Base-by-base conservation (phyloP, 2,329 filamentous ascomycete genomes). In the Trichoderma breve region DNA sequence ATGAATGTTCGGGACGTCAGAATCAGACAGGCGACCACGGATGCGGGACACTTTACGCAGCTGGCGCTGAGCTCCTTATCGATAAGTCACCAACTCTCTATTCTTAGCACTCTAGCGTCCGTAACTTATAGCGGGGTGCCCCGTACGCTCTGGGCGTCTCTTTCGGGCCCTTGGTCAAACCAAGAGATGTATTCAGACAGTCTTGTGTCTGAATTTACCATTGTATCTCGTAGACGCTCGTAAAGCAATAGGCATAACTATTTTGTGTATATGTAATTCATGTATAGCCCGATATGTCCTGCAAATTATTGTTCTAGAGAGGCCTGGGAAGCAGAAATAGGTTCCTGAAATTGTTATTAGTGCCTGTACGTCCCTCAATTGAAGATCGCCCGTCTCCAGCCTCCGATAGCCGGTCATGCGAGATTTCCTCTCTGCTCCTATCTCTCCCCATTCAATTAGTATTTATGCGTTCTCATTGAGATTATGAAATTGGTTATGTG, bases 31-130 rank as follows among this genome's bases (percentile, higher is more conserved):
- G 8, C 28, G 9, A 28, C 5, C 28, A 60, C 15, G 51, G 53
- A 26, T 47, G 65, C 34, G 65, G 65, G 34, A 65, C 32, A 43
- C 61, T 12, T 64, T 26, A 12, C 26, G 64, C 64, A 43, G 64
- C 18, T 67, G n/a, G 9, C 7, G 30, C 62, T 18, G 28, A 62
- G 67, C 43, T 55, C 30, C 1, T 24, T 74, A 74, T 74, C 73
- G 72, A 74, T 74, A 73, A 65, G 32, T 6, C 14, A 7, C 51
- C 9, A 11, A 14, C 15, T 15, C 32, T n/a, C 64, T 67, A 55
- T 65, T 30, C 24, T 67, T 67, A 67, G 51, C 64, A n/a, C 47
- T 24, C 21, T 30, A 32, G 55, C 28, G 30, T 7, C 57, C 18
- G 28, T 14, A n/a, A 21, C 9, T 3, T 32, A 34, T 11, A 30